phyloP scores from a whole-genome alignment of 345 rosid genomes.

The Bretschneidera sinensis region DNA sequence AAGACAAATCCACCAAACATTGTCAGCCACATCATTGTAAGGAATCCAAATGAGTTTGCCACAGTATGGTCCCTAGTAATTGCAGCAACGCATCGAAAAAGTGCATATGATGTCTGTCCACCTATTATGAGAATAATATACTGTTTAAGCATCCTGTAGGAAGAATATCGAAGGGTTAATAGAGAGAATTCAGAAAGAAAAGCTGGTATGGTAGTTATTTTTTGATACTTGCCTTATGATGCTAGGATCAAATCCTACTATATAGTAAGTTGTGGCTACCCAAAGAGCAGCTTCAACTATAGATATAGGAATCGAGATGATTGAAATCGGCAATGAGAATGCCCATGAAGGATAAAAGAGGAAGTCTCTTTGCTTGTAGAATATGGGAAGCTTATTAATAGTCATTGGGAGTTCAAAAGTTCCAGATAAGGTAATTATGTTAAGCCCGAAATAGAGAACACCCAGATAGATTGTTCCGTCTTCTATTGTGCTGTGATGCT shows the following conservation, averaged over 20 bases:
- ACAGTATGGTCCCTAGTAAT: slow-evolving; percentile 37
- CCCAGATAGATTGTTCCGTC: slow-evolving; percentile 48
- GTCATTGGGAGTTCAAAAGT: slow-evolving; percentile 61
- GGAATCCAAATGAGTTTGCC: slow-evolving; percentile 36
- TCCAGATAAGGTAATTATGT: slow-evolving; percentile 47
- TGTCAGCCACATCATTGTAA: slow-evolving; percentile 28
- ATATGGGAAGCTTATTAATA: slow-evolving; percentile 66
- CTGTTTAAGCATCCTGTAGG: slow-evolving; percentile 38
- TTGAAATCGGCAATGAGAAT: slow-evolving; percentile 50
- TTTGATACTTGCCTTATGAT: slow-evolving; percentile 31
- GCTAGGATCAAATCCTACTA: slow-evolving; percentile 51
- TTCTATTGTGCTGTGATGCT: slow-evolving; percentile 10
- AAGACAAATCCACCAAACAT: slow-evolving; percentile 41
- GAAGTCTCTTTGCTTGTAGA: slow-evolving; percentile 66
- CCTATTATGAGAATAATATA: slow-evolving; percentile 29
- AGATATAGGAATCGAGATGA: slow-evolving; percentile 50
- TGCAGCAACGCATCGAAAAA: slow-evolving; percentile 44
- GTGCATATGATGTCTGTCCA: slow-evolving; percentile 38
- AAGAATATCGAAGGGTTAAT: no score
- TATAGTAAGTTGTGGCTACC: slow-evolving; percentile 44
- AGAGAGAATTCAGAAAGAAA: no score
- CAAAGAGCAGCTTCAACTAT: slow-evolving; percentile 49
- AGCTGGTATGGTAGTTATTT: not conserved
- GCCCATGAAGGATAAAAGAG: slow-evolving; percentile 68
- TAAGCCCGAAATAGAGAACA: slow-evolving; percentile 44